Evolutionary conservation across 306 rosid genomes (phyloP), one percentile per base, ranked within the genome.

Genomic region (Vachellia collinsii): DNA sequence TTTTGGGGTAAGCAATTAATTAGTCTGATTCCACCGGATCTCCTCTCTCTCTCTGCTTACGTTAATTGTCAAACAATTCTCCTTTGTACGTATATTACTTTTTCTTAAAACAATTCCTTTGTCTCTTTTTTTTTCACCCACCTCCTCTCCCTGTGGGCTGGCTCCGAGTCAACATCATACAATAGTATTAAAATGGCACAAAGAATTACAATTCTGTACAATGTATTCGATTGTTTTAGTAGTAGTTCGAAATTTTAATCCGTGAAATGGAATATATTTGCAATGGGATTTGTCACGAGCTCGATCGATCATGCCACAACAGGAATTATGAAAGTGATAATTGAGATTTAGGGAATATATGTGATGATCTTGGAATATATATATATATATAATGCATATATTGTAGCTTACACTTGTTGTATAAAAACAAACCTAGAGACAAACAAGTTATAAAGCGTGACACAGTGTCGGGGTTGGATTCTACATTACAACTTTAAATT

Each of bases 221-320:
- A n/a, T 3, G 25, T 13, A 61, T 61, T 11, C 11, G 0, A 25
- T 6, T 7, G 19, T 36, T 13, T 34, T 16, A 6, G 50, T 13
- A 25, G 13, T 22, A 14, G 42, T 23, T 44, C 11, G 4, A 67
- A 12, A 22, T 20, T 22, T 70, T 10, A 8, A 72, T 34, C 23
- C 42, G 59, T 47, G 75, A 71, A 29, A 48, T 29, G 43, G 76
- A 25, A 48, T 71, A 56, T 8, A 29, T 29, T 29, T 56, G 59
- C 3, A 53, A 37, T 46, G 75, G 59, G 41, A 71, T 46, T 71
- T 43, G 42, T 71, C 59, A 71, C 75, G 75, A 44, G 75, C 6
- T 46, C 20, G 43, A 3, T 20, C 11, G 3, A 51, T 54, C 23
- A 17, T 46, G 19, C 47, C 23, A 25, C 51, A 43, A 43, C 46